These are phyloP conservation scores for Cladosporium colombiae DNA, from an alignment of 2,329 filamentous ascomycete species.

Conservation along the genomic window DNA sequence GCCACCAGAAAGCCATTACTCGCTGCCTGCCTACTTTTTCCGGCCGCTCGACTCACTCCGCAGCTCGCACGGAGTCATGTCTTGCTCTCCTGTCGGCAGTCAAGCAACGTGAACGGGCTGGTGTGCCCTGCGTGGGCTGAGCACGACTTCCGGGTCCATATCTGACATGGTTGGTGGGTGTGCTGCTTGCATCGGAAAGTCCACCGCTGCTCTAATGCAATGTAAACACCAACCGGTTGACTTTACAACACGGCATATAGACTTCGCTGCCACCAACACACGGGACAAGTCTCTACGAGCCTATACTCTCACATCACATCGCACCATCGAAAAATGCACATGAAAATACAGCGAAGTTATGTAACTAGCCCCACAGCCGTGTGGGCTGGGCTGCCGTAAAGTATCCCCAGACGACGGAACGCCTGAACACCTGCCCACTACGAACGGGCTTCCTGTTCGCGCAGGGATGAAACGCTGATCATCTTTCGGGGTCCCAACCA, in stretches of 20 bases:
- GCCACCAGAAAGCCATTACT: not conserved
- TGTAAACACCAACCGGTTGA: not conserved
- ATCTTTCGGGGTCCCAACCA: slow-evolving; percentile 10
- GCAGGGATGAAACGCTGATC: slow-evolving; percentile 19
- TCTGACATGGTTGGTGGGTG: not conserved
- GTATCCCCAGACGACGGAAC: slow-evolving; percentile 1
- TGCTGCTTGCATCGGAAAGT: not conserved
- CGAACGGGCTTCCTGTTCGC: slow-evolving; percentile 6
- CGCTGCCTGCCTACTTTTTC: not conserved
- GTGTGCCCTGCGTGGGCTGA: not conserved
- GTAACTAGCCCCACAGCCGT: not conserved
- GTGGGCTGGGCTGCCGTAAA: slow-evolving; percentile 12
- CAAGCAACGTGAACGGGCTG: not conserved
- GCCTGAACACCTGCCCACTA: slow-evolving; percentile 3
- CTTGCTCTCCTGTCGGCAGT: slow-evolving; percentile 8
- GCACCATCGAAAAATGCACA: not conserved
- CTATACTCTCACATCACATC: slow-evolving; percentile 1
- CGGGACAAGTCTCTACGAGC: not conserved
- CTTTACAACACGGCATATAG: slow-evolving; percentile 5
- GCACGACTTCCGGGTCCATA: not conserved
- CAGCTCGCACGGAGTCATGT: slow-evolving; percentile 2
- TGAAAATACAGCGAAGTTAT: not conserved
- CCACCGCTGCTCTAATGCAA: not conserved
- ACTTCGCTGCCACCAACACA: not conserved
- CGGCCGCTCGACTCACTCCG: slow-evolving; percentile 4